Evolutionary conservation across 2,329 filamentous ascomycete genomes (phyloP), one percentile per base, ranked within the genome.

Genomic region (Hymenoscyphus infarciens): DNA sequence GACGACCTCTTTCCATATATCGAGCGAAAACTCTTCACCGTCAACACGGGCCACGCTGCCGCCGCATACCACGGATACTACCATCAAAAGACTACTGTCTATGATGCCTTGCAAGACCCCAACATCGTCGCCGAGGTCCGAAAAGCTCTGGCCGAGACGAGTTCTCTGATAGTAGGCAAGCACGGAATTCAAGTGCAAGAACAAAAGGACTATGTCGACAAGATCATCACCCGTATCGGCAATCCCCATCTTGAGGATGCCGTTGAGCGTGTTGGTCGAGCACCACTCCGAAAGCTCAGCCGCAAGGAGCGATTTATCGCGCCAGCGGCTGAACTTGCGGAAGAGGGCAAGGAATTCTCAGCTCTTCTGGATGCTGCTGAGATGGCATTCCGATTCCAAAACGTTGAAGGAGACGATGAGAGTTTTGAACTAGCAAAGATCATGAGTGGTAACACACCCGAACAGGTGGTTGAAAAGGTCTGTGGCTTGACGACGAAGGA

Each of bases 21-120:
- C 73, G 95, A 99, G 87, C 93, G 95, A 78, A 99, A 99, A 85
- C 88, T 99, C 68, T 99, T 93, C 83, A 99, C 95, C 25, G 94
- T 99, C 84, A 99, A 99, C 85, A 99, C 95, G 25, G 90, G 92
- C 61, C 95, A 99, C 76, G 95, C 95, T 64, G 96, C 94, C 7
- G 93, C 93, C 22, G 94, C 95, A 64, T 98, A 98, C 84, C 93
- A 95, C 77, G 94, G 93, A 61, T 90, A 96, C 83, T 84, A 92
- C 79, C 85, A 87, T 69, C 87, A 90, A 74, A 94, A 96, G 83
- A 83, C 85, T 74, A 96, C 90, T 64, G 92, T 99, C 69, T 91
- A 95, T 75, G 94, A 98, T 72, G 89, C 93, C 8, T 84, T 98
- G 67, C 85, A 86, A 66, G 92, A 98, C 75, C 82, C 86, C 73